Conservation (phyloP, 106 monocot species). For the Dioscorea zingiberensis region DNA sequence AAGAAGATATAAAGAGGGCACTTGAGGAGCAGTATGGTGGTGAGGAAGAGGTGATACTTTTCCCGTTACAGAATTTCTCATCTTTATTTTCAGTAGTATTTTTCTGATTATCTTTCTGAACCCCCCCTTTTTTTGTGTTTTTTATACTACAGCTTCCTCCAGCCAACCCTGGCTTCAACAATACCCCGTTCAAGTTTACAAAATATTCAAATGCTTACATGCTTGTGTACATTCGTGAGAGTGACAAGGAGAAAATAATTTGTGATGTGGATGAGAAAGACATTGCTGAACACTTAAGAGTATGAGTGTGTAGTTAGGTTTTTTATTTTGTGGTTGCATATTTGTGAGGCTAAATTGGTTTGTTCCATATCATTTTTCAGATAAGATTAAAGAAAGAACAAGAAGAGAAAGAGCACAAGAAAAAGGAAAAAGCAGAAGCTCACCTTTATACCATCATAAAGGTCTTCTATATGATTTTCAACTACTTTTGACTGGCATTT, state of each 20-base stretch:
- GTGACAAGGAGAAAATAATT: conserved; percentile 96
- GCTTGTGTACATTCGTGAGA: conserved; percentile 98
- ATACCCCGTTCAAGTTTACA: conserved; percentile 92
- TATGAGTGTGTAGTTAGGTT: conserved; percentile 7
- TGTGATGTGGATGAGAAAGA: conserved; percentile 99
- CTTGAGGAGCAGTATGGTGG: conserved; percentile 98
- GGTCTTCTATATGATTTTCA: conserved; percentile 24
- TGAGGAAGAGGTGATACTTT: conserved; percentile 74
- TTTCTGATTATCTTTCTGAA: neutral
- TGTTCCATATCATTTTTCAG: conserved; percentile 21
- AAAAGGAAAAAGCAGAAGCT: conserved; percentile 98
- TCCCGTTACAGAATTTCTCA: neutral
- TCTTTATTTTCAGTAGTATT: neutral
- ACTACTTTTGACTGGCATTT: too few relatives aligned
- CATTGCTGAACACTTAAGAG: conserved; percentile 93
- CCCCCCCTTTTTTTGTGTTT: conserved; percentile 5
- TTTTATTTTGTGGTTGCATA: neutral
- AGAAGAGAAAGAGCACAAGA: conserved; percentile 98
- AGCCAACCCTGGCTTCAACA: conserved; percentile 91
- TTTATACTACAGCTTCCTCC: conserved; percentile 63
- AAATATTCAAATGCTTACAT: conserved; percentile 99
- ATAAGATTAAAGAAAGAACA: conserved; percentile 98
- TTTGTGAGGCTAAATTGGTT: too few relatives aligned
- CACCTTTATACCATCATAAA: conserved; percentile 98
- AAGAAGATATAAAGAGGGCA: conserved; percentile 93